Evolutionary conservation across 805 yeast genomes (phyloP).

Genomic region (Myxozyma udenii): DNA sequence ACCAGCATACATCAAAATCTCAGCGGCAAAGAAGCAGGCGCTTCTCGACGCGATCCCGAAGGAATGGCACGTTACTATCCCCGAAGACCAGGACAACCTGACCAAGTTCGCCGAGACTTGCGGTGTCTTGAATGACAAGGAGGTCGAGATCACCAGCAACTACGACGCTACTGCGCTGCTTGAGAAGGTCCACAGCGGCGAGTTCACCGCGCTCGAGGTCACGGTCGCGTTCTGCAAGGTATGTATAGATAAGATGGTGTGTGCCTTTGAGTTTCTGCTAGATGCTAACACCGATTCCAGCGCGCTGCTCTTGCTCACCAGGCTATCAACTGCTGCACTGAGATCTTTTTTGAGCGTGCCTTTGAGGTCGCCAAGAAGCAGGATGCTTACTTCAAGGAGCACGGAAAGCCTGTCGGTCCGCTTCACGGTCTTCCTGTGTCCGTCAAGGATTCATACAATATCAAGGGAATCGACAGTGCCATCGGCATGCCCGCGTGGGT

Average conservation of each 20-base stretch:
- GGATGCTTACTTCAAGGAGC: conserved; percentile 48
- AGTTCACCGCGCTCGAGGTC: conserved; percentile 44
- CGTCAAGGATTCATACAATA: conserved; percentile 46
- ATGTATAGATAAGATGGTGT: background rate
- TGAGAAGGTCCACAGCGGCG: conserved; percentile 42
- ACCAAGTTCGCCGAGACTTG: conserved; percentile 40
- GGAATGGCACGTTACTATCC: conserved; percentile 46
- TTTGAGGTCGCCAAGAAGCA: conserved; percentile 51
- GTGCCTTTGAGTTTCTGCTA: background rate
- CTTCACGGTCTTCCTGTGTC: conserved; percentile 57
- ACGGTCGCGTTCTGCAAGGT: conserved; percentile 47
- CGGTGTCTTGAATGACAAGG: conserved; percentile 42
- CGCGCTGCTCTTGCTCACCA: conserved; percentile 29
- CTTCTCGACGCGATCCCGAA: conserved; percentile 46
- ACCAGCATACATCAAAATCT: conserved; percentile 41
- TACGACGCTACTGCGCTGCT: conserved; percentile 40
- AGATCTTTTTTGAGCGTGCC: conserved; percentile 54
- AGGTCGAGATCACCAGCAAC: conserved; percentile 47
- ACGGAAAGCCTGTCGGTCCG: conserved; percentile 55
- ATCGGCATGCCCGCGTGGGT: conserved; percentile 48
- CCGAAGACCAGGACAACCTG: conserved; percentile 41
- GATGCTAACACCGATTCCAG: background rate
- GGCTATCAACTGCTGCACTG: conserved; percentile 34
- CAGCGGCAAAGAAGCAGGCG: conserved; percentile 42
- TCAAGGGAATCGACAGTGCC: conserved; percentile 47